Evolutionary conservation across 1,139 yeast genomes (phyloP).

Genomic region (Debaryomyces udenii): DNA sequence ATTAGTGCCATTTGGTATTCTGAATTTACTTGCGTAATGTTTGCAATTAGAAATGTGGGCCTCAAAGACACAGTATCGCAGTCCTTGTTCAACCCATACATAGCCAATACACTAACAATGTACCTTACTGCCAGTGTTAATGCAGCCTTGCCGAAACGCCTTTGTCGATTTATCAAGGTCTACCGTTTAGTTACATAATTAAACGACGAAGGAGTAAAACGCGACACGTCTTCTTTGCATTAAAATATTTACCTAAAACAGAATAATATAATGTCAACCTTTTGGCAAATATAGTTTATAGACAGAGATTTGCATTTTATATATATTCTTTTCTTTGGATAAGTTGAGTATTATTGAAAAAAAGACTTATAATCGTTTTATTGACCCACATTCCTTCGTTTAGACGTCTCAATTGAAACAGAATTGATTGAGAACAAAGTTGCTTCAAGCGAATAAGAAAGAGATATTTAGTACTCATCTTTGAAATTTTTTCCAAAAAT

Average conservation of each 20-base stretch:
- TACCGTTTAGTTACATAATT: conserved; percentile 6
- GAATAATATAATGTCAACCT: conserved; percentile 5
- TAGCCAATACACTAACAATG: too few relatives aligned
- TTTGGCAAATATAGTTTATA: background rate
- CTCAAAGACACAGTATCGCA: background rate
- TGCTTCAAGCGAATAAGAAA: conserved; percentile 3
- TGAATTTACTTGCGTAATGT: too few relatives aligned
- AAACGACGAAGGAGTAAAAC: conserved; percentile 9
- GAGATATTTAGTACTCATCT: conserved; percentile 3
- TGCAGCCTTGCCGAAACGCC: background rate
- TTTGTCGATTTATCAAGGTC: background rate
- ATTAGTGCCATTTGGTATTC: too few relatives aligned
- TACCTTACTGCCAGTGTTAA: too few relatives aligned
- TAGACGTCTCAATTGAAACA: conserved; percentile 6
- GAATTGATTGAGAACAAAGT: conserved; percentile 3
- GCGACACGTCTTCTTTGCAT: conserved; percentile 10
- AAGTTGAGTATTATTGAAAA: conserved; percentile 2
- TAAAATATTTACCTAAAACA: conserved; percentile 9
- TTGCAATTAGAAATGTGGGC: too few relatives aligned
- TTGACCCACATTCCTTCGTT: conserved; percentile 5
- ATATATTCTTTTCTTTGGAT: conserved; percentile 4
- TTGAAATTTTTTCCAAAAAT: conserved; percentile 1
- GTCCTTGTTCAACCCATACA: background rate
- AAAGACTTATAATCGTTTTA: background rate
- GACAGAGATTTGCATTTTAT: background rate